These are phyloP conservation scores for Beauveria bassiana DNA, from an alignment of 2,329 filamentous ascomycete species.

Conservation along the genomic window DNA sequence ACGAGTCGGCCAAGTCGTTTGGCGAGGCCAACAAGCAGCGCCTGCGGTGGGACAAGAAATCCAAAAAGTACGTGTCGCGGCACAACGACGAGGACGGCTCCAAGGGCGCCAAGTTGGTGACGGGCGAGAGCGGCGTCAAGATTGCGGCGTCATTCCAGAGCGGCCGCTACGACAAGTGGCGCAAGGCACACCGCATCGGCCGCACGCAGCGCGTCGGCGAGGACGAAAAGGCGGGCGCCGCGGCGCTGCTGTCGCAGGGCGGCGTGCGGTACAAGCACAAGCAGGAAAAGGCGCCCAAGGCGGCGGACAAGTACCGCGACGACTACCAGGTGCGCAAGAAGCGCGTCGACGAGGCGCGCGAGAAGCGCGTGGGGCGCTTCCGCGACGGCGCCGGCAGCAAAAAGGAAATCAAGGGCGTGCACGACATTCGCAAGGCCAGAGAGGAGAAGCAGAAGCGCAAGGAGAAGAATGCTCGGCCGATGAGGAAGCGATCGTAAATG, in stretches of 20 bases:
- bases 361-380: constrained; percentile 71
- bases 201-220: constrained; percentile 78
- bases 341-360: constrained; percentile 77
- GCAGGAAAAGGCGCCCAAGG: constrained; percentile 80
- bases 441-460: constrained; percentile 66
- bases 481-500: constrained; percentile 42
- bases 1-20: constrained; percentile 75
- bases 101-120: constrained; percentile 62
- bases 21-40: constrained; percentile 65
- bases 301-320: constrained; percentile 84
- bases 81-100: constrained; percentile 93
- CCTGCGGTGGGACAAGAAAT: constrained; percentile 96
- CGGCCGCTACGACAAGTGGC: constrained; percentile 90
- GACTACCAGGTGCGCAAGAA: constrained; percentile 89
- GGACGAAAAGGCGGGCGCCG: constrained; percentile 46
- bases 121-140: constrained; percentile 88
- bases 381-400: constrained; percentile 65
- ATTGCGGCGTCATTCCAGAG: constrained; percentile 90
- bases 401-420: constrained; percentile 69
- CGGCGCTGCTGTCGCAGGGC: constrained; percentile 11
- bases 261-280: constrained; percentile 70
- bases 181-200: constrained; percentile 73
- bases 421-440: constrained; percentile 79
- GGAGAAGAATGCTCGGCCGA: constrained; percentile 83
- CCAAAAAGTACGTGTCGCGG: constrained; percentile 86